A percentile compares a stretch with the other conserved stretches of the same genome.
Evolutionary conservation across 2,329 filamentous ascomycete genomes (phyloP).

Genomic region (Teratosphaeria zuluensis): DNA sequence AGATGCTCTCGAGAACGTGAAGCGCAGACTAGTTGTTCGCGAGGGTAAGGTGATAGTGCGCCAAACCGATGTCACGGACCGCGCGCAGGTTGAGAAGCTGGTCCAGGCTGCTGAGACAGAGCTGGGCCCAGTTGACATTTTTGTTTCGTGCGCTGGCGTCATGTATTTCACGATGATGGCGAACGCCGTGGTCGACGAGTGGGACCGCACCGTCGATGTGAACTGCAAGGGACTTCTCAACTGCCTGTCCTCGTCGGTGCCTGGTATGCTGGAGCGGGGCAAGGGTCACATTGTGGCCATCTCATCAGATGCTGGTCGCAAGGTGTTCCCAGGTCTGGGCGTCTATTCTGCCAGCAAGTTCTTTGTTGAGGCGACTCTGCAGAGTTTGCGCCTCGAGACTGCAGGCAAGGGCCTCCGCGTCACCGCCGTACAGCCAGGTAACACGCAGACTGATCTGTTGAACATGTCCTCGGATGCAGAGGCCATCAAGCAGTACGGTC

Average conservation of each 20-base stretch:
- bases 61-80: constrained; percentile 63
- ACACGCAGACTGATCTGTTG: constrained; percentile 63
- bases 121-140: constrained; percentile 65
- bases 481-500: constrained; percentile 68
- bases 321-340: constrained; percentile 71
- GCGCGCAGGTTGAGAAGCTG: constrained; percentile 55
- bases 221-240: constrained; percentile 78
- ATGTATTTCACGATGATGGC: constrained; percentile 90
- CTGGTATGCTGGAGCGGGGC: constrained; percentile 60
- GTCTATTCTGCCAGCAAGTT: constrained; percentile 79
- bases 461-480: constrained; percentile 66
- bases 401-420: constrained; percentile 64
- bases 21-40: constrained; percentile 47
- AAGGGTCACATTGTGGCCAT: constrained; percentile 69
- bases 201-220: constrained; percentile 74
- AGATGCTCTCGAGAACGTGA: constrained; percentile 58
- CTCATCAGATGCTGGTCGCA: constrained; percentile 71
- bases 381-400: constrained; percentile 64
- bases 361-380: constrained; percentile 76
- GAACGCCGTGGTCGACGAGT: constrained; percentile 62
- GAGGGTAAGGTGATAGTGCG: constrained; percentile 59
- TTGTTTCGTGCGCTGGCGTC: constrained; percentile 72
- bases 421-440: constrained; percentile 67
- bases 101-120: constrained; percentile 48
- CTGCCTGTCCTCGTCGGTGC: constrained; percentile 59